Percentiles rank a stretch among this genome's conserved stretches.
Evolutionary conservation across 495 filamentous ascomycete genomes (phyloP).

Genomic region (Daldinia childiae): DNA sequence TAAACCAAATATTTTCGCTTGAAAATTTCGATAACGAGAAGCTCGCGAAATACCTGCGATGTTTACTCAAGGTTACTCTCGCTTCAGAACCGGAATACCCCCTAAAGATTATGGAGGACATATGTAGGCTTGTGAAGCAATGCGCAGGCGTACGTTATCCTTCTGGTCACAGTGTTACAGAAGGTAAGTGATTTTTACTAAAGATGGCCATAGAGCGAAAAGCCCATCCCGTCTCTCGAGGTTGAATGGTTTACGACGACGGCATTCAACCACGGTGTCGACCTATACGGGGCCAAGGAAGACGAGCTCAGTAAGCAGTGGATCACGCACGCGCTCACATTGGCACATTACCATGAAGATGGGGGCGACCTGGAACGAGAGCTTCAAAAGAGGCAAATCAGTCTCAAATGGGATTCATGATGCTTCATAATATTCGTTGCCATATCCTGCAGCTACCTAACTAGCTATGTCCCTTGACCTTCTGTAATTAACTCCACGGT

Average conservation of each 20-base stretch:
- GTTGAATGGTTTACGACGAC: conserved; percentile 79
- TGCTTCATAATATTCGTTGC: background rate
- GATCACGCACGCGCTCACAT: conserved; percentile 70
- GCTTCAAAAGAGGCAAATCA: conserved; percentile 64
- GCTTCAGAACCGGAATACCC: conserved; percentile 54
- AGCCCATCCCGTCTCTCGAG: conserved; percentile 72
- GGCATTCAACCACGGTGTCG: conserved; percentile 79
- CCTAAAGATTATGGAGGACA: conserved; percentile 67
- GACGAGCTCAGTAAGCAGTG: conserved; percentile 68
- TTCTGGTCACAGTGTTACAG: background rate
- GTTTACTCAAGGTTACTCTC: conserved; percentile 73
- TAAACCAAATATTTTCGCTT: conserved; percentile 68
- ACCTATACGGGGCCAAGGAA: conserved; percentile 68
- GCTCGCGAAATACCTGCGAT: conserved; percentile 76
- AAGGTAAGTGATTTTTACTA: background rate
- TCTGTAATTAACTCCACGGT: background rate
- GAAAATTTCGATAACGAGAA: conserved; percentile 61
- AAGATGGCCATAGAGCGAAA: conserved; percentile 47
- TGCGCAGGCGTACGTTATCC: conserved; percentile 50
- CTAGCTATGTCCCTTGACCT: background rate
- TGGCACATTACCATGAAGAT: conserved; percentile 67
- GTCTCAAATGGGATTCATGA: conserved; percentile 57
- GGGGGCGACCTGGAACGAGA: conserved; percentile 60
- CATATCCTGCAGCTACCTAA: background rate
- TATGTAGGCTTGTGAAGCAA: conserved; percentile 59